Percentiles rank a stretch among this genome's conserved stretches.
Conservation (phyloP, 2,329 filamentous ascomycete genomes). For the Fonsecaea monophora region DNA sequence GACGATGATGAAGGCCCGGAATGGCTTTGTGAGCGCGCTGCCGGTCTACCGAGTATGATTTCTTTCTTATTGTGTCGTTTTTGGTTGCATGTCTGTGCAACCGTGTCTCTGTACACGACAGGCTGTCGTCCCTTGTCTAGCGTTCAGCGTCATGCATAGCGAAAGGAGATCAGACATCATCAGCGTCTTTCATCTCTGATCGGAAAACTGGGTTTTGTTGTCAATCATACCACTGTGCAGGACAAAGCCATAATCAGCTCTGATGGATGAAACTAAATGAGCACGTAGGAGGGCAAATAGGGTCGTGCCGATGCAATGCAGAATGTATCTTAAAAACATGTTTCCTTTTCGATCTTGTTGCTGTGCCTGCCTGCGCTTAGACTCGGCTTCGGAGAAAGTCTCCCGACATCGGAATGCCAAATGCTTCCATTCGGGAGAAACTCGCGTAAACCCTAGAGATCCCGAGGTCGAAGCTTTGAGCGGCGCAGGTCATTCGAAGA, state of each 20-base stretch:
- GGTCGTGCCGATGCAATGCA: neutral
- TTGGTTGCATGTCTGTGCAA: constrained; percentile 12
- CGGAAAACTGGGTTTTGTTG: neutral
- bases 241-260: neutral
- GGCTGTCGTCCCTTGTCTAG: constrained; percentile 19
- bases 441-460: constrained; percentile 1
- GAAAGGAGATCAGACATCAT: constrained; percentile 15
- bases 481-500: constrained; percentile 8
- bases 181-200: constrained; percentile 12
- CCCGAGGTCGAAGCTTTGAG: constrained; percentile 3
- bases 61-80: constrained; percentile 8
- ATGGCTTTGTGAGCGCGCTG: neutral
- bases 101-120: constrained; percentile 11
- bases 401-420: neutral
- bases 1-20: too few relatives aligned
- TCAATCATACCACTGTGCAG: neutral
- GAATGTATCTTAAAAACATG: neutral
- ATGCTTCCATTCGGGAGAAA: neutral
- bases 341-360: neutral
- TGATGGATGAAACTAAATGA: neutral
- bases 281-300: neutral
- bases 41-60: neutral
- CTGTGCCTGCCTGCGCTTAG: neutral
- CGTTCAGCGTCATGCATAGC: constrained; percentile 28
- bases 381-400: neutral